phyloP scores from a whole-genome alignment of 2,329 filamentous ascomycete genomes.

The Pseudogymnoascus sp. region DNA sequence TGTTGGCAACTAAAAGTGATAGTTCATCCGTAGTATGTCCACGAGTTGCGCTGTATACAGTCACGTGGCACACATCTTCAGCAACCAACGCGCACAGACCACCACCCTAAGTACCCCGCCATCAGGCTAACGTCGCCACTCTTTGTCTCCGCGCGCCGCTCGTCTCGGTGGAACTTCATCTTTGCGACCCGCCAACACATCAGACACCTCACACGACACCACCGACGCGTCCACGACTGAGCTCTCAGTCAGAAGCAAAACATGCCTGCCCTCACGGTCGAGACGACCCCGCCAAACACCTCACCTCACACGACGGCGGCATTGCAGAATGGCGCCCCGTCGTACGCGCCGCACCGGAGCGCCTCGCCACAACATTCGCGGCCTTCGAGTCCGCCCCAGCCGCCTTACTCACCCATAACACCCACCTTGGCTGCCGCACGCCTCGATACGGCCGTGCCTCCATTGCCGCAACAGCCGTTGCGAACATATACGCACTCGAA shows the following conservation, averaged over 20 bases:
- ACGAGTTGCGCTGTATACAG: not conserved
- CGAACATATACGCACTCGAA: constrained; percentile 42
- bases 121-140: constrained; percentile 5
- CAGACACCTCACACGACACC: not conserved
- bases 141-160: not conserved
- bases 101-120: constrained; percentile 8
- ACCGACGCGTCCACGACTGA: not conserved
- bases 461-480: constrained; percentile 8
- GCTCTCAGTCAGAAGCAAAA: not conserved
- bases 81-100: not conserved
- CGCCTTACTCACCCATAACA: constrained; percentile 28
- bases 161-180: not conserved
- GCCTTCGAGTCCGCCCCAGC: constrained; percentile 24
- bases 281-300: constrained; percentile 17
- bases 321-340: constrained; percentile 4
- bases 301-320: not conserved
- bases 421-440: constrained; percentile 22
- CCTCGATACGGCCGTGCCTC: constrained; percentile 12
- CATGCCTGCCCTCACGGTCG: constrained; percentile 23
- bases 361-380: constrained; percentile 15
- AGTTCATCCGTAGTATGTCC: not conserved
- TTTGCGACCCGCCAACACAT: constrained; percentile 8
- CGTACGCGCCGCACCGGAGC: constrained; percentile 5
- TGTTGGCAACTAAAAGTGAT: not conserved
- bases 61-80: not conserved